Evolutionary conservation across 371 early-diverging fungal species (phyloP), one percentile per base, ranked within the genome.

Genomic region (Mucor mucedo): DNA sequence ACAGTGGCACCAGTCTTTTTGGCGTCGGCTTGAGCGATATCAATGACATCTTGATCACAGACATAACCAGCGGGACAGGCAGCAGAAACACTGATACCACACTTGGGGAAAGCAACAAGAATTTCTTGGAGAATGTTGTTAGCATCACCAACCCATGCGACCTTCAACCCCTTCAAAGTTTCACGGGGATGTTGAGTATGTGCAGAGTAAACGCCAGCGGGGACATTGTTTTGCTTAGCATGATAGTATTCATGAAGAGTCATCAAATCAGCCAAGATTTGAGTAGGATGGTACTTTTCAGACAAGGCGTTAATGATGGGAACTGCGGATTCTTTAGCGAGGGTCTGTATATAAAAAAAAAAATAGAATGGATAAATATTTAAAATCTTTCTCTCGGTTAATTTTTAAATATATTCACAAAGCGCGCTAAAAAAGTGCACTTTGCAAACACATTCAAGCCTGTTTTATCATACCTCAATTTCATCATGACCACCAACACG

Each of bases 131-230:
- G 76, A 39, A 98, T 92, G 77, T 98, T 98, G 80, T 98, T 98
- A 32, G 93, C 90, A 73, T 98, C 98, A 55, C 98, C 98, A 6
- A 98, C 90, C 97, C 98, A 98, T 11, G 96, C 95, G 16, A 96
- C 88, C 33, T 86, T 87, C 13, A 93, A 73, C 0, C 89, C 89
- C 14, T 81, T 80, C 33, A 93, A 69, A 0, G 86, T 85, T 47
- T 88, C 78, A 14, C 76, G 56, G 40, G 73, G 86, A 58, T 85
- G 79, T 21, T 75, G 73, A 32, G 76, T 64, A 65, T 79, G 73
- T 47, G 87, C 71, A 35, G 75, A 71, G 73, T 85, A 85, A 16
- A 65, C 63, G 21, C 60, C 72, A 4, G 53, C 52, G 35, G 71
- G 70, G 27, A 73, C 68, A 47, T 57, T 65, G 32, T 69, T 67